Base-by-base conservation (phyloP, 306 rosid species). In the Hippophae tibetana region DNA sequence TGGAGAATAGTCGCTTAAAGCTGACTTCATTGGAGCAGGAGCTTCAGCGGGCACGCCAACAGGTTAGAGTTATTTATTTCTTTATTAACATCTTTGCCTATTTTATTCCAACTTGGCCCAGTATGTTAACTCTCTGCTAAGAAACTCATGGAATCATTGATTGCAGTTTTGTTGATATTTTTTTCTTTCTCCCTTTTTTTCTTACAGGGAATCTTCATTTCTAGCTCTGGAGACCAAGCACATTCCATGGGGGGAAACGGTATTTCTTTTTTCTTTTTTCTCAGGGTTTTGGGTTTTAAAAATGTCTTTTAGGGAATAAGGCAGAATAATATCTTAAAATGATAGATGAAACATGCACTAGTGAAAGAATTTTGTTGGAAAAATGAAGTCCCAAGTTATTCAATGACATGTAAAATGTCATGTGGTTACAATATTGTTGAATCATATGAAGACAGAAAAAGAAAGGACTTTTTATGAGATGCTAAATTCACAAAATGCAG, bases 1-100 rank as follows among this genome's bases (percentile, higher is more conserved):
- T 92, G 74, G 99, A 92, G 79, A 88, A 86, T 67, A 92, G 99
- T 78, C 95, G 99, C 53, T 79, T 92, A 80, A 92, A 92, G 83
- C 69, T 92, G 72, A 92, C 90, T 51, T 93, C 85, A 59, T 78
- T 92, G 45, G 99, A 92, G 84, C 99, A 92, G 75, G 99, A 92
- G 88, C 99, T 92, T 61, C 99, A 88, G 71, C 84, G 99, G 65
- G 96, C 96, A 13, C 74, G 99, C 47, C 95, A 88, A 73, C 99
- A 92, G 95, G 99, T 92, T 65, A 61, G 48, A 63, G 11, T 66
- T 57, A 44, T 53, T 61, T 51, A 51, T 12, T 67, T 56, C 59
- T 55, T 50, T 23, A 58, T 43, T 47, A 23, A 23, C 12, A 13
- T 50, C 18, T 42, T 18, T 7, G 7, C 5, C 55, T 31, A 58